Evolutionary conservation across 441 rosid genomes (phyloP), one percentile per base, ranked within the genome.

Genomic region (Cnidoscolus chayamansa): DNA sequence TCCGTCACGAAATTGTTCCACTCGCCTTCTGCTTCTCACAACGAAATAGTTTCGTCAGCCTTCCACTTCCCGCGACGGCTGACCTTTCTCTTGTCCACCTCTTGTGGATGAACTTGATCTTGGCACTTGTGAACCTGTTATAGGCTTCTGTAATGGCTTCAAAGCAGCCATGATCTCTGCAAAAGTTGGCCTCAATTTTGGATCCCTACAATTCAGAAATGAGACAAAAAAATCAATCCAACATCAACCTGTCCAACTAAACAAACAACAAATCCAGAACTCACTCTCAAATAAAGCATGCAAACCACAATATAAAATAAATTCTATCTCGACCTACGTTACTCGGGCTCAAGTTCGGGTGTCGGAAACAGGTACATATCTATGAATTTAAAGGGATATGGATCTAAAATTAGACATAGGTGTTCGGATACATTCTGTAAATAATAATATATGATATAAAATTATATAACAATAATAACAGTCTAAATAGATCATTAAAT

Each of bases 121-220:
- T 8, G 87, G 85, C 76, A 75, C 85, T 65, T 77, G 83, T 45
- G 87, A 40, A 54, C 81, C 78, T 43, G 88, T 84, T 77, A 87
- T 73, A 16, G 97, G 94, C 86, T 79, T 94, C 85, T 92, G 99
- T 78, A 89, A 79, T 30, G 92, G 90, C 87, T 86, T 92, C 89
- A 94, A 79, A 66, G 84, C 88, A 73, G 90, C 90, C 96, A 92
- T 89, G 69, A 94, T 94, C 86, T 92, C 97, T 11, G 91, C 87
- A 80, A 94, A 94, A 66, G 95, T 82, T 25, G 98, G 98, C 81
- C 98, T 86, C 86, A 90, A 74, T 84, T 63, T 90, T 50, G 97
- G 88, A 83, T 94, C 96, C 74, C 99, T 94, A 48, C 76, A 79
- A 57, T 67, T 56, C 11, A 61, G 25, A 35, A 70, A 59, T 15